Evolutionary conservation across 805 yeast species (phyloP).

Genomic region (Ogataea pilisensis): DNA sequence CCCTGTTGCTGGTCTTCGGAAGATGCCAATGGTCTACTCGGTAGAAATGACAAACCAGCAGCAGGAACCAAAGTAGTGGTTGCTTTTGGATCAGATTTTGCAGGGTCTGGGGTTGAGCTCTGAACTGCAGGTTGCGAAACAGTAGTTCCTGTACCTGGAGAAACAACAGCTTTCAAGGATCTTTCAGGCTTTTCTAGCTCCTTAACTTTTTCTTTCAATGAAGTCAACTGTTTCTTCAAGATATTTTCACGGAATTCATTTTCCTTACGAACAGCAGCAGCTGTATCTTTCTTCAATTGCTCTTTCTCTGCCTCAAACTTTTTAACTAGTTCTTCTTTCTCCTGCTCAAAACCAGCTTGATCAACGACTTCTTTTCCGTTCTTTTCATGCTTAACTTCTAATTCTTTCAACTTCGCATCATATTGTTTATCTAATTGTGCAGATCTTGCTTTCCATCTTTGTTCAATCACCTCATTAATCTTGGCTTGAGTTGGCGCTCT

Average conservation of each 20-base stretch:
- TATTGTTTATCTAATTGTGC: slow-evolving; percentile 33
- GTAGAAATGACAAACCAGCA: slow-evolving; percentile 1
- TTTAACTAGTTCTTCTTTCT: slow-evolving; percentile 16
- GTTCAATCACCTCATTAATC: slow-evolving; percentile 33
- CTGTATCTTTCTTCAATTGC: slow-evolving; percentile 41
- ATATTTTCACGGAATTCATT: slow-evolving; percentile 55
- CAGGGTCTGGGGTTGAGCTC: no score
- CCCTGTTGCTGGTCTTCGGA: slow-evolving; percentile 1
- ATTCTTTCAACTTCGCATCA: slow-evolving; percentile 19
- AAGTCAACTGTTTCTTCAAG: slow-evolving; percentile 50
- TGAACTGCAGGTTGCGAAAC: no score
- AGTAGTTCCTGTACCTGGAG: no score
- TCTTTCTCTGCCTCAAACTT: slow-evolving; percentile 27
- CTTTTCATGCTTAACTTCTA: slow-evolving; percentile 12
- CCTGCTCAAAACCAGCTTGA: slow-evolving; percentile 10
- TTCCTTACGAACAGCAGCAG: slow-evolving; percentile 51
- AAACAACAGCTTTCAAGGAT: no score
- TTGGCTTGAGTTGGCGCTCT: slow-evolving; percentile 37
- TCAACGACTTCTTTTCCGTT: slow-evolving; percentile 3
- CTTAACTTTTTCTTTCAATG: slow-evolving; percentile 38
- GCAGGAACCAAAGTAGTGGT: neutral
- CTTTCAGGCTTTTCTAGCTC: slow-evolving; percentile 10
- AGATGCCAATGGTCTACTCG: neutral
- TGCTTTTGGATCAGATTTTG: neutral
- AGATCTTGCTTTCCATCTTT: slow-evolving; percentile 30